Conservation (phyloP, 2,329 filamentous ascomycete species). For the Ophiostoma angusticollis region DNA sequence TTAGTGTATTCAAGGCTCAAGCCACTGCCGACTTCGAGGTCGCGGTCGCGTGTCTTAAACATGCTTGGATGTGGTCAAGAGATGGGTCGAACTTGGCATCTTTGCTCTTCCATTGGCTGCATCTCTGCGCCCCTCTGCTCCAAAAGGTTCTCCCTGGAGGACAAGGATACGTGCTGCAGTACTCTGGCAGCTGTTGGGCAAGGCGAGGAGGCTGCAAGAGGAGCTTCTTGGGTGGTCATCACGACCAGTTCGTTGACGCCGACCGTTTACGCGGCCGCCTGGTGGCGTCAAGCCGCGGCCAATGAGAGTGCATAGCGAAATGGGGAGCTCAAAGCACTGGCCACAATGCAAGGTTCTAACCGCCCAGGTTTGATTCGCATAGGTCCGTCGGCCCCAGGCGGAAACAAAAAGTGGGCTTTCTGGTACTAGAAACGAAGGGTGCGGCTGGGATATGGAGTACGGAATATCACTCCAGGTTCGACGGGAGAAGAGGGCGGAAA, state of each 20-base stretch:
- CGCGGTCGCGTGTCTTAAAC: slow-evolving; percentile 1
- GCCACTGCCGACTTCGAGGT: too few species aligned
- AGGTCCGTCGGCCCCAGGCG: too few species aligned
- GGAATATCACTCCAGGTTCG: too few species aligned
- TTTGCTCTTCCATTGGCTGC: not conserved
- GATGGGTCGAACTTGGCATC: too few species aligned
- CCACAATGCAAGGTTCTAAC: slow-evolving; percentile 1
- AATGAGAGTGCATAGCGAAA: slow-evolving; percentile 1
- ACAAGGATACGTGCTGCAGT: not conserved
- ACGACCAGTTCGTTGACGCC: slow-evolving; percentile 3
- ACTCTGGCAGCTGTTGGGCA: not conserved
- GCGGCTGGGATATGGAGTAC: too few species aligned
- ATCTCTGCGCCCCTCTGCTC: not conserved
- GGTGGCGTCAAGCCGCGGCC: not conserved
- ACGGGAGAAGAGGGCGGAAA: too few species aligned
- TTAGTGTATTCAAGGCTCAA: too few species aligned
- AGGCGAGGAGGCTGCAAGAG: too few species aligned
- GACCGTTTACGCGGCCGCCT: slow-evolving; percentile 1
- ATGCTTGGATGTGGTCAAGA: not conserved
- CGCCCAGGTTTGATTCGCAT: too few species aligned
- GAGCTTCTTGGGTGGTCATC: too few species aligned
- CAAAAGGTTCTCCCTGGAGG: not conserved
- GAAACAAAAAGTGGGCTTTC: too few species aligned
- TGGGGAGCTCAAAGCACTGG: not conserved
- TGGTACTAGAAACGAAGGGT: too few species aligned